Evolutionary conservation across 2,329 filamentous ascomycete species (phyloP).

Genomic region (Penicillium fuscoglaucum): DNA sequence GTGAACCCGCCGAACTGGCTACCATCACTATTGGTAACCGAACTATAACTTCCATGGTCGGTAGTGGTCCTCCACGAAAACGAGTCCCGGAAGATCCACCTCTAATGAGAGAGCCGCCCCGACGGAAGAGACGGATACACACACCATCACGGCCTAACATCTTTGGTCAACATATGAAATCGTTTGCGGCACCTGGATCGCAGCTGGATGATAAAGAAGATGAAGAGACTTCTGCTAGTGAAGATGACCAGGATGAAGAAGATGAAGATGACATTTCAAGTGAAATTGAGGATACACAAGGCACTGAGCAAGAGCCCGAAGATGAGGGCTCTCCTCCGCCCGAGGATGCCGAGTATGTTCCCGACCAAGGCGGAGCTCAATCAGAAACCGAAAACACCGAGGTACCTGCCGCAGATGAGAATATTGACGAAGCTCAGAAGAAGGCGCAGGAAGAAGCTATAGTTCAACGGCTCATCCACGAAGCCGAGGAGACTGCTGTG

Average conservation of each 20-base stretch:
- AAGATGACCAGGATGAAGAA: constrained; percentile 11
- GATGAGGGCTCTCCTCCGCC: constrained; percentile 13
- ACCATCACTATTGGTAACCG: constrained; percentile 73
- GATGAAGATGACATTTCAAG: constrained; percentile 1
- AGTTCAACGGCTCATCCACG: constrained; percentile 48
- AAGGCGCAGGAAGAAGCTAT: constrained; percentile 49
- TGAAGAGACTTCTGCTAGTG: constrained; percentile 19
- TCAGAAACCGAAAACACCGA: constrained; percentile 7
- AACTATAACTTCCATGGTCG: constrained; percentile 66
- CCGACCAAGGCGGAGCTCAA: constrained; percentile 7
- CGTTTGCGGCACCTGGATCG: constrained; percentile 58
- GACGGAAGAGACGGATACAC: constrained; percentile 44
- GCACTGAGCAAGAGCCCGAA: constrained; percentile 3
- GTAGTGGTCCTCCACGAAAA: constrained; percentile 50
- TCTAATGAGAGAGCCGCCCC: constrained; percentile 21
- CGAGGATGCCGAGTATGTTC: constrained; percentile 22
- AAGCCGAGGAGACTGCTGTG: constrained; percentile 47
- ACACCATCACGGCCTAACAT: constrained; percentile 40
- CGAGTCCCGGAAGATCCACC: constrained; percentile 32
- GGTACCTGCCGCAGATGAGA: constrained; percentile 33
- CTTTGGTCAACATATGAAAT: constrained; percentile 50
- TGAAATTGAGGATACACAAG: constrained; percentile 23
- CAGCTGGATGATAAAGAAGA: constrained; percentile 30
- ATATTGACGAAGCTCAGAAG: constrained; percentile 58
- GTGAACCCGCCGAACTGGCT: constrained; percentile 63